A percentile compares a stretch with the other conserved stretches of the same genome.
Evolutionary conservation across 2,329 filamentous ascomycete species (phyloP).

Genomic region (Neonectria magnoliae): DNA sequence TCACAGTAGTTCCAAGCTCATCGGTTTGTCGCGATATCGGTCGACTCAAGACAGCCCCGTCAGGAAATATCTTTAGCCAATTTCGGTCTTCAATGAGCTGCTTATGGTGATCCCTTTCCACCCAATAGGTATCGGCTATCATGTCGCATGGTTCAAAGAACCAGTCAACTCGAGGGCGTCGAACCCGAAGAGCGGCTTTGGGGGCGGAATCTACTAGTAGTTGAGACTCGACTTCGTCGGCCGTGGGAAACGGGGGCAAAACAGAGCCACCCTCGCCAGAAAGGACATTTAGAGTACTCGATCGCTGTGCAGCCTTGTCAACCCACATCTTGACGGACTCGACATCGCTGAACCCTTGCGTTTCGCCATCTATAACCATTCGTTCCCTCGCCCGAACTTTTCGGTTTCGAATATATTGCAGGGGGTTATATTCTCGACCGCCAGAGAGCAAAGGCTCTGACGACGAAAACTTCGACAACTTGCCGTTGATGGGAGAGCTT

Average conservation of each 20-base stretch:
- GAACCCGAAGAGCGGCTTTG: constrained; percentile 66
- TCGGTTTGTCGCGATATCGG: constrained; percentile 47
- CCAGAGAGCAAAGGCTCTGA: constrained; percentile 52
- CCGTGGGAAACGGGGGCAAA: constrained; percentile 58
- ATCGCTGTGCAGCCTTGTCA: constrained; percentile 64
- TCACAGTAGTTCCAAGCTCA: constrained; percentile 35
- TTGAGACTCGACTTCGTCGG: constrained; percentile 56
- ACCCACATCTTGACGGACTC: constrained; percentile 80
- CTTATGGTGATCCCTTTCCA: constrained; percentile 85
- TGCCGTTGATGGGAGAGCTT: constrained; percentile 50
- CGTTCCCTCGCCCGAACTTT: constrained; percentile 85
- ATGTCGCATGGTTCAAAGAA: constrained; percentile 83
- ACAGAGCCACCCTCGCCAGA: constrained; percentile 36
- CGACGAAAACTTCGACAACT: constrained; percentile 42
- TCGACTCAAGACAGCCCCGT: constrained; percentile 42
- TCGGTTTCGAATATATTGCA: constrained; percentile 92
- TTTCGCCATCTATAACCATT: constrained; percentile 76
- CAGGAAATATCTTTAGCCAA: constrained; percentile 76
- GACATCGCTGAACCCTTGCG: constrained; percentile 80
- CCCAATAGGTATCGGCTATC: constrained; percentile 90
- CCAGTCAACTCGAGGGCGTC: constrained; percentile 86
- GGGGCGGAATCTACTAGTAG: constrained; percentile 55
- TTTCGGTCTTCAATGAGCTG: constrained; percentile 81
- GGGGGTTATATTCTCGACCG: constrained; percentile 84
- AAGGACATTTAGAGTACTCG: constrained; percentile 40